Evolutionary conservation across 192 early-diverging fungal genomes (phyloP), one percentile per base, ranked within the genome.

Genomic region (Coemansia sp.): DNA sequence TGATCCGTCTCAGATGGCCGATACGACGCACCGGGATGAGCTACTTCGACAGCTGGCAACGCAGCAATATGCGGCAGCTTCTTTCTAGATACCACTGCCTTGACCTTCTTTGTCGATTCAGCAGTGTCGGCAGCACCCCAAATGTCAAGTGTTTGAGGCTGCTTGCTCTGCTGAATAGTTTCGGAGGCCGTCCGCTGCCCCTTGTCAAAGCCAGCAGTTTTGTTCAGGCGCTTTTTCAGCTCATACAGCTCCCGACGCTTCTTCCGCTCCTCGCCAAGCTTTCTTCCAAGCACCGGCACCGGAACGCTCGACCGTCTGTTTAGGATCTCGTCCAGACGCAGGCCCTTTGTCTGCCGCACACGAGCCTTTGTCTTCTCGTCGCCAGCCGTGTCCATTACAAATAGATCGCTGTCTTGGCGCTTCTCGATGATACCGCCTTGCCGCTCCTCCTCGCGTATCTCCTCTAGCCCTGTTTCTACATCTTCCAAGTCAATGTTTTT

Each of bases 21-120:
- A 73, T 98, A 98, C 12, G 93, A 96, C 0, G 89, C 82, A 40
- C 96, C 96, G 2, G 89, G 84, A 50, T 93, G 87, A 18, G 88
- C 81, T 36, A 88, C 69, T 30, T 84, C 75, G 2, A 98, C 85
- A 3, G 90, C 89, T 0, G 87, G 82, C 14, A 87, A 51, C 11
- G 20, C 44, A 11, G 51, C 58, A 52, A 67, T 8, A 10, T 80
- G 60, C 26, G 32, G 42, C 36, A 69, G 46, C 56, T 57, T 70
- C 16, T 65, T 46, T 18, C 59, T 40, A 14, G 62, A 60, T 38
- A 50, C 12, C 39, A n/a, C 21, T 2, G 43, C 6, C 39, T 53
- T 47, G 21, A 8, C 28, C 52, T 58, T 58, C 14, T 28, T 57
- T 23, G 8, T n/a, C 34, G 8, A 46, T n/a, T 43, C 48, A 2